These are phyloP conservation scores for Rhizopogon vulgaris DNA, from an alignment of 768 basidiomycete genomes.

Conservation along the genomic window DNA sequence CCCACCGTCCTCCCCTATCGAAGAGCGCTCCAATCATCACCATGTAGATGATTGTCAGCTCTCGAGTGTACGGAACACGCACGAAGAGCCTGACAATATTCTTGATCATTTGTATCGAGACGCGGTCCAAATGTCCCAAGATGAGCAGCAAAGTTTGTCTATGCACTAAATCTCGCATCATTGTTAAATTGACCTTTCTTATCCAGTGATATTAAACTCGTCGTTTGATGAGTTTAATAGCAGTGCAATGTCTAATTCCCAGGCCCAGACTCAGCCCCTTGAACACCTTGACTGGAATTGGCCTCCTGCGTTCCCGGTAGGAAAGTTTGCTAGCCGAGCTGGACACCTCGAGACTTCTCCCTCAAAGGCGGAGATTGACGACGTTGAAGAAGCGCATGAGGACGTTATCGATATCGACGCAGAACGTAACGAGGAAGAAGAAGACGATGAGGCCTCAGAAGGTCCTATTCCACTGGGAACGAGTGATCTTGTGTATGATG, in stretches of 20 bases:
- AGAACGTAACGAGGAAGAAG: not conserved
- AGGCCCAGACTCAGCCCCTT: constrained; percentile 3
- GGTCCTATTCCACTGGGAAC: constrained; percentile 21
- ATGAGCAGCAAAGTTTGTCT: not conserved
- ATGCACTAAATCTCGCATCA: not conserved
- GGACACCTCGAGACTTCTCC: constrained; percentile 10
- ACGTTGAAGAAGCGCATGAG: constrained; percentile 13
- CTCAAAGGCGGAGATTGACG: not conserved
- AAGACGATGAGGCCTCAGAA: not conserved
- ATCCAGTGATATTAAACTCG: not conserved
- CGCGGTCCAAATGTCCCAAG: not conserved
- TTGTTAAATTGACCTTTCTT: not conserved
- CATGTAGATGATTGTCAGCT: not conserved
- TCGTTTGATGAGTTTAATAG: not conserved
- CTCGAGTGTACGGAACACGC: not conserved
- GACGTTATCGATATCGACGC: constrained; percentile 16
- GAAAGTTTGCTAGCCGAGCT: constrained; percentile 14
- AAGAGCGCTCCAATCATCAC: not conserved
- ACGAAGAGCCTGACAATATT: not conserved
- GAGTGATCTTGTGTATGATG: constrained; percentile 17
- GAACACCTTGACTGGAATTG: constrained; percentile 30
- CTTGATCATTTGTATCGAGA: constrained; percentile 5
- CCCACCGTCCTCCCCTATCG: constrained; percentile 4
- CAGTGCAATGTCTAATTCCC: not conserved
- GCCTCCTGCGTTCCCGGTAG: constrained; percentile 27